Evolutionary conservation across 2,329 filamentous ascomycete genomes (phyloP).

Genomic region (Myriosclerotinia curreyana): DNA sequence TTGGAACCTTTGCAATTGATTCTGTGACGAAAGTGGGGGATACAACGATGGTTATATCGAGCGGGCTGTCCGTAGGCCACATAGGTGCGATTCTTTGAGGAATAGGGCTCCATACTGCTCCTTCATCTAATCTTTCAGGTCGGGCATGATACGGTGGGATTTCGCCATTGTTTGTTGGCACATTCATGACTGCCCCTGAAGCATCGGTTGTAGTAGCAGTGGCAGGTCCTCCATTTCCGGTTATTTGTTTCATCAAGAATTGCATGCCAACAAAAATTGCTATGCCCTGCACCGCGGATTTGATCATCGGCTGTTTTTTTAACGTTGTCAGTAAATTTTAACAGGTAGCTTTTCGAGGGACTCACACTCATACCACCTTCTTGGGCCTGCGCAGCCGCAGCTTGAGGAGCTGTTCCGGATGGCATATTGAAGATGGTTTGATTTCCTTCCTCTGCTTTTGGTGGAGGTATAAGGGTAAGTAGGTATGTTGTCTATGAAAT

Average conservation of each 20-base stretch:
- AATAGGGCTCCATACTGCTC: constrained; percentile 60
- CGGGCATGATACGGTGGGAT: constrained; percentile 65
- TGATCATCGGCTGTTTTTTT: constrained; percentile 35
- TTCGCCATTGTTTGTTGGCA: constrained; percentile 52
- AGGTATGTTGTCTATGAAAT: constrained; percentile 8
- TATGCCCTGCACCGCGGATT: constrained; percentile 48
- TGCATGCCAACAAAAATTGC: constrained; percentile 59
- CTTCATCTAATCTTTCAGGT: constrained; percentile 57
- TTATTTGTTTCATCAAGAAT: constrained; percentile 53
- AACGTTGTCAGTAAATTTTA: constrained; percentile 24
- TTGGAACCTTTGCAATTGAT: constrained; percentile 61
- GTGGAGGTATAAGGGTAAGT: neutral
- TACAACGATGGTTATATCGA: constrained; percentile 85
- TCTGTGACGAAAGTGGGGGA: constrained; percentile 70
- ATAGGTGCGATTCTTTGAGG: constrained; percentile 78
- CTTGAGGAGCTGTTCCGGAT: constrained; percentile 36
- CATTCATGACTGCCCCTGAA: constrained; percentile 52
- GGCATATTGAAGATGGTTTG: constrained; percentile 36
- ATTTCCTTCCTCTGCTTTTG: neutral
- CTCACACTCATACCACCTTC: constrained; percentile 38
- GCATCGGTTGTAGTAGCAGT: constrained; percentile 48
- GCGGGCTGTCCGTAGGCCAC: constrained; percentile 73
- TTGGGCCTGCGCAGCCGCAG: constrained; percentile 35
- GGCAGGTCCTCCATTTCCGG: constrained; percentile 45
- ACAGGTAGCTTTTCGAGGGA: constrained; percentile 6